A percentile compares a stretch with the other conserved stretches of the same genome.
Evolutionary conservation across 1,139 yeast species (phyloP).

Genomic region (Saccharomyces hybrid): DNA sequence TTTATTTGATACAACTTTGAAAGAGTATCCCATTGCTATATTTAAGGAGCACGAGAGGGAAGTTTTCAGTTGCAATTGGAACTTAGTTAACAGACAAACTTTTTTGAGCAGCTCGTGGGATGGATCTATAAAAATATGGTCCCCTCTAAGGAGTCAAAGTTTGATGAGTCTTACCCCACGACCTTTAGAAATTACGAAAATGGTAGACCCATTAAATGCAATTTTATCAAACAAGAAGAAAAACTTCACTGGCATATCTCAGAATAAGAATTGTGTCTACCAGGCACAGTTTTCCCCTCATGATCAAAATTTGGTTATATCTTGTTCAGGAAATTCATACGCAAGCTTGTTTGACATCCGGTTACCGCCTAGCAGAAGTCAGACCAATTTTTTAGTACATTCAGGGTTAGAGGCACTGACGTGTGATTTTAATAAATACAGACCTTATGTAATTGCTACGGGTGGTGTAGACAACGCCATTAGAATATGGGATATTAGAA

Average conservation of each 20-base stretch:
- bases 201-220: conserved; percentile 6
- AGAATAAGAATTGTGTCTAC: conserved; percentile 52
- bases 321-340: conserved; percentile 75
- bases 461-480: conserved; percentile 85
- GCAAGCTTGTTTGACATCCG: conserved; percentile 83
- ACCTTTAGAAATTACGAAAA: conserved; percentile 15
- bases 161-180: conserved; percentile 48
- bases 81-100: conserved; percentile 60
- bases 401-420: conserved; percentile 73
- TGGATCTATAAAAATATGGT: conserved; percentile 71
- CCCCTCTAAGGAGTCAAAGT: conserved; percentile 54
- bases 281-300: conserved; percentile 83
- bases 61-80: conserved; percentile 84
- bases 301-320: conserved; percentile 58
- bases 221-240: conserved; percentile 5
- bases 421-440: conserved; percentile 87
- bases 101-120: conserved; percentile 90
- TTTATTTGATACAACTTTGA: conserved; percentile 64
- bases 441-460: conserved; percentile 68
- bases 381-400: conserved; percentile 59
- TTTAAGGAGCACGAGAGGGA: conserved; percentile 77
- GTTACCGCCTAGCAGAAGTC: conserved; percentile 47
- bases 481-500: conserved; percentile 81
- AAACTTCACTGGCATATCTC: conserved; percentile 10
- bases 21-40: conserved; percentile 65